Evolutionary conservation across 768 basidiomycete species (phyloP).

Genomic region (Phanerochaete sordida): DNA sequence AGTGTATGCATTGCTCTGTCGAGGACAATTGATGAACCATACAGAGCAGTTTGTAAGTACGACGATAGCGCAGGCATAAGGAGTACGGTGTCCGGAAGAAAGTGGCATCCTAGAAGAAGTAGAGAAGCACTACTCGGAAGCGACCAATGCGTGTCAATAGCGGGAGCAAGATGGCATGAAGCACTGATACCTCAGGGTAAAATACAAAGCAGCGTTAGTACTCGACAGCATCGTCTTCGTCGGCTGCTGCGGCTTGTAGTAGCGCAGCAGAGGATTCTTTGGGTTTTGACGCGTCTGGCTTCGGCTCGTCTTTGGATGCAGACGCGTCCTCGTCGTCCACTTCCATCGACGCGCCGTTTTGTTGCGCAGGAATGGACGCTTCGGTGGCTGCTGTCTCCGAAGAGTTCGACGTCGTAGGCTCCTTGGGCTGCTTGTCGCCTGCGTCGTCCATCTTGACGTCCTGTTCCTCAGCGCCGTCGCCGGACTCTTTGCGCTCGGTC

Average conservation of each 20-base stretch:
- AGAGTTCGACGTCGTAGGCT: neutral
- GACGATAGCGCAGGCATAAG: neutral
- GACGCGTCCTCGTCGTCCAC: conserved; percentile 38
- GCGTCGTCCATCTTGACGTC: conserved; percentile 26
- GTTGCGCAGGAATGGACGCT: conserved; percentile 27
- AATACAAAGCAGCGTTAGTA: conserved; percentile 39
- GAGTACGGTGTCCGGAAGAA: neutral
- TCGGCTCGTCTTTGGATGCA: conserved; percentile 44
- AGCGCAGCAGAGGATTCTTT: conserved; percentile 33
- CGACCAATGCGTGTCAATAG: neutral
- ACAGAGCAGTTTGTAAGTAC: neutral
- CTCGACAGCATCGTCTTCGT: conserved; percentile 81
- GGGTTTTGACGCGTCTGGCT: conserved; percentile 22
- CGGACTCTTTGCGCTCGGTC: conserved; percentile 35
- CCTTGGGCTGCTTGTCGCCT: neutral
- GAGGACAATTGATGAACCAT: neutral
- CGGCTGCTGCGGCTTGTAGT: conserved; percentile 44
- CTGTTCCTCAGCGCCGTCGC: conserved; percentile 21
- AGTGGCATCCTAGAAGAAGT: neutral
- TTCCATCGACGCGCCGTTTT: conserved; percentile 15
- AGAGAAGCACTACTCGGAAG: neutral
- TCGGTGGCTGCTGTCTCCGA: conserved; percentile 28
- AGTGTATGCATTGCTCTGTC: neutral
- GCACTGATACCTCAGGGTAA: conserved; percentile 6
- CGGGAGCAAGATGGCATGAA: conserved; percentile 2